Evolutionary conservation across 306 rosid species (phyloP).

Genomic region (Medicago ruthenica): DNA sequence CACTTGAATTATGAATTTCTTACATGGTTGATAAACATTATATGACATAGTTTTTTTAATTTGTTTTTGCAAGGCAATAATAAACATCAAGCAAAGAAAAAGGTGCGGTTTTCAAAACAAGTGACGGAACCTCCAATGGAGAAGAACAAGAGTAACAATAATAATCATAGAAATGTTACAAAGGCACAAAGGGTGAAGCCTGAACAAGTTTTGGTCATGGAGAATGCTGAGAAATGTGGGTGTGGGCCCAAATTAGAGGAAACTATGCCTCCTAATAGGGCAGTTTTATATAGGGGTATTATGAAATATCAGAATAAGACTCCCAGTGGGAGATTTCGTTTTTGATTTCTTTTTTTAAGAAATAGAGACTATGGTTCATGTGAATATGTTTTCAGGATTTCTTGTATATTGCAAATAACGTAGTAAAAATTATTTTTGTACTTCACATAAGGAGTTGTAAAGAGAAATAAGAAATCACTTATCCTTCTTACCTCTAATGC

Average conservation of each 20-base stretch:
- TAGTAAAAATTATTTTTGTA: background rate
- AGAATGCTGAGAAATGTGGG: background rate
- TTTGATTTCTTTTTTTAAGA: background rate
- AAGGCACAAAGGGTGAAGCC: conserved; percentile 20
- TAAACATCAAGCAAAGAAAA: conserved; percentile 61
- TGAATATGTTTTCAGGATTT: background rate
- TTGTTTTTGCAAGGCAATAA: conserved; percentile 7
- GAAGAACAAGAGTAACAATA: conserved; percentile 47
- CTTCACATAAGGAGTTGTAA: conserved; percentile 70
- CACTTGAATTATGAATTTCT: background rate
- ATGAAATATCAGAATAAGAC: conserved; percentile 44
- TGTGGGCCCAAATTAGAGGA: conserved; percentile 45
- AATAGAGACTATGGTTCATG: background rate
- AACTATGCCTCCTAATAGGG: conserved; percentile 66
- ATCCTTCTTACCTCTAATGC: conserved; percentile 51
- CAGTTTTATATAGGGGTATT: conserved; percentile 57
- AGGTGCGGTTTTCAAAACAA: conserved; percentile 70
- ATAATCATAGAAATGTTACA: conserved; percentile 18
- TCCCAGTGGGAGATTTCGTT: conserved; percentile 37
- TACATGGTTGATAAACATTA: background rate
- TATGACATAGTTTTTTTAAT: background rate
- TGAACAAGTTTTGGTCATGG: conserved; percentile 16
- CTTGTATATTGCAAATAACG: background rate
- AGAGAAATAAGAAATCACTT: conserved; percentile 82
- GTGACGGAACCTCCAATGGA: conserved; percentile 49